Base-by-base conservation (phyloP, 179 eudicot species). In the Spergularia azorica region DNA sequence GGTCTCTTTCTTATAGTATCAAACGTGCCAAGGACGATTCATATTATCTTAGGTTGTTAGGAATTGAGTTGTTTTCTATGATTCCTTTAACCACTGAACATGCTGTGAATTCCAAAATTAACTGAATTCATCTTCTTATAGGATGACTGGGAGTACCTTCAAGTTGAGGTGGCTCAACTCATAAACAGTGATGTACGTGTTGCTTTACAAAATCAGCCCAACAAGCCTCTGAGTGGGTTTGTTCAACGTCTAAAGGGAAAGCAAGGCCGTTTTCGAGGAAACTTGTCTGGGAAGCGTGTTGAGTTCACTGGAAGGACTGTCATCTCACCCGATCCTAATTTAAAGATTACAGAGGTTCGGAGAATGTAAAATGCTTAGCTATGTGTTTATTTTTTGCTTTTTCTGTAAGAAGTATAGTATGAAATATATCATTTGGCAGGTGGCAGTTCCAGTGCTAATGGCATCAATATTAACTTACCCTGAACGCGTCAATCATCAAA, bases 251-350 rank as follows among this genome's bases (percentile, higher is more conserved):
- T 96, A 59, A 96, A 94, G 82, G 99, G 99, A 70, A 94, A 96
- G 83, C 96, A 94, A 83, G 99, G 99, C 59, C 91, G 99, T n/a
- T 96, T 96, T 72, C 98, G 99, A 57, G 92, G 90, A 58, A 96
- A 96, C 79, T 82, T 96, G 72, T 94, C 96, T 39, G 99, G 99
- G 52, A 95, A 96, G 88, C 99, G 99, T 84, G 99, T 94, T 80
- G 97, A 96, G 75, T 96, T 84, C 79, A 95, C 99, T 55, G 99
- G 99, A 60, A 84, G 99, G 70, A 95, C 99, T 57, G 98, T 96
- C 52, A 96, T 94, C 75, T 95, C 99, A 36, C 98, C 98, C 32
- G 99, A 94, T 81, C 98, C 99, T 71, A 96, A 94, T 83, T 82
- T 96, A 82, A 94, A 96, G 80, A 94, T 96, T 64, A 91, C 96